Conservation (phyloP, 257 asterid genomes). For the Sherardia arvensis region DNA sequence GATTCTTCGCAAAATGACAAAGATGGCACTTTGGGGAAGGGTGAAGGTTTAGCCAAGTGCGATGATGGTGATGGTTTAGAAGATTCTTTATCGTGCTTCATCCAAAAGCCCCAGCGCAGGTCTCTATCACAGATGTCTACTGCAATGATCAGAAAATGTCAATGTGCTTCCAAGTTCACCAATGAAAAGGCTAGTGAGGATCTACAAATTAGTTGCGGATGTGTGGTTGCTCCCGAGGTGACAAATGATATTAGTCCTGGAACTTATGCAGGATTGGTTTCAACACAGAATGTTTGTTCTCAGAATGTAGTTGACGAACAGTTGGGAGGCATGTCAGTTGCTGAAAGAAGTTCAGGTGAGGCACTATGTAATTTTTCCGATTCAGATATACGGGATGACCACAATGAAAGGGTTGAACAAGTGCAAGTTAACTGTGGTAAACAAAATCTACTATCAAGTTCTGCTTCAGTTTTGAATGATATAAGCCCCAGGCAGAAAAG, state of each 20-base stretch:
- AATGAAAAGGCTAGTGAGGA: constrained; percentile 21
- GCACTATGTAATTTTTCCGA: background rate
- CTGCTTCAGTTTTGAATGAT: constrained; percentile 5
- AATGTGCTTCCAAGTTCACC: constrained; percentile 19
- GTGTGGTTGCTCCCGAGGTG: constrained; percentile 16
- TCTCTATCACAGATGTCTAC: constrained; percentile 25
- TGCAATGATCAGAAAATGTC: constrained; percentile 20
- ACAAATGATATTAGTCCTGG: constrained; percentile 17
- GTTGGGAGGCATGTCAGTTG: constrained; percentile 10
- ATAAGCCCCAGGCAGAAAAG: constrained; percentile 8
- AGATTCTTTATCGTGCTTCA: constrained; percentile 60
- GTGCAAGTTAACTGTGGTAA: constrained; percentile 4
- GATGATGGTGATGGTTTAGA: constrained; percentile 34
- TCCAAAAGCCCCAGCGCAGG: constrained; percentile 48
- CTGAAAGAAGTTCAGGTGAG: background rate
- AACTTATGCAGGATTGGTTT: constrained; percentile 9
- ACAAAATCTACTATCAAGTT: constrained; percentile 7
- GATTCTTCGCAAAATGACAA: constrained; percentile 20
- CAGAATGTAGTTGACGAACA: constrained; percentile 23
- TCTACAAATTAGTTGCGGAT: constrained; percentile 15
- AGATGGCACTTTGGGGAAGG: constrained; percentile 20
- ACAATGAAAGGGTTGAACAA: constrained; percentile 8
- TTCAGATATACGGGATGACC: constrained; percentile 6
- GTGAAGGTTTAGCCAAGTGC: constrained; percentile 11
- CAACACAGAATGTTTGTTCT: constrained; percentile 22